Base-by-base conservation (phyloP, 257 asterid genomes). In the Solanum raphanifolium region DNA sequence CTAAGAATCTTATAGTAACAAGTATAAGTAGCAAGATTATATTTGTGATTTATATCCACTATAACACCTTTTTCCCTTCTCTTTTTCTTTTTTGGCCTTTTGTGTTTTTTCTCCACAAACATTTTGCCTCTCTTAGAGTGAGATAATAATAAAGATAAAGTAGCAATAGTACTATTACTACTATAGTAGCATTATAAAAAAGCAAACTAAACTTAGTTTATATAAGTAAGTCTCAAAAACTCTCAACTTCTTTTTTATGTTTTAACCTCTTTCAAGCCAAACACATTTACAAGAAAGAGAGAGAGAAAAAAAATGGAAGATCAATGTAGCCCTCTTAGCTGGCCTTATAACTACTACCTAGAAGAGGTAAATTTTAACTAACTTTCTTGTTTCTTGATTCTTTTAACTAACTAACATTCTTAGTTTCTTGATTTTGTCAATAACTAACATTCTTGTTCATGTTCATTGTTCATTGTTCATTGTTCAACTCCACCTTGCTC, bases 21-120 rank as follows among this genome's bases (percentile, higher is more conserved):
- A 79, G 85, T 79, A 82, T 82, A 82, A 82, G 43, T 82, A 48
- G 86, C 52, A 29, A 82, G 69, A 46, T 29, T 48, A 18, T 79
- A 35, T 74, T 29, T 82, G 86, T 90, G 90, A 92, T 92, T 71
- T 93, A 86, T 87, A 87, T 86, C 87, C 89, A 91, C 92, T 92
- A 84, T 89, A 27, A 7, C 7, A 79, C 73, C 95, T 90, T 93
- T 92, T 92, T 91, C 91, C 29, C 16, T 73, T 16, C 29, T 21
- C 41, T 74, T 21, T 88, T 93, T 92, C 96, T 94, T 91, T 94
- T 95, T 94, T 95, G 93, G 92, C 93, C 94, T 91, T 91, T 91
- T 92, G 86, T 93, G 91, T 91, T 93, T 90, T 88, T 90, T 90
- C 95, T 92, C 68, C 35, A 16, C 85, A 94, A 92, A 95, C 96